These are phyloP conservation scores for Solanum chmielewskii DNA, from an alignment of 257 asterid genomes.

Conservation along the genomic window DNA sequence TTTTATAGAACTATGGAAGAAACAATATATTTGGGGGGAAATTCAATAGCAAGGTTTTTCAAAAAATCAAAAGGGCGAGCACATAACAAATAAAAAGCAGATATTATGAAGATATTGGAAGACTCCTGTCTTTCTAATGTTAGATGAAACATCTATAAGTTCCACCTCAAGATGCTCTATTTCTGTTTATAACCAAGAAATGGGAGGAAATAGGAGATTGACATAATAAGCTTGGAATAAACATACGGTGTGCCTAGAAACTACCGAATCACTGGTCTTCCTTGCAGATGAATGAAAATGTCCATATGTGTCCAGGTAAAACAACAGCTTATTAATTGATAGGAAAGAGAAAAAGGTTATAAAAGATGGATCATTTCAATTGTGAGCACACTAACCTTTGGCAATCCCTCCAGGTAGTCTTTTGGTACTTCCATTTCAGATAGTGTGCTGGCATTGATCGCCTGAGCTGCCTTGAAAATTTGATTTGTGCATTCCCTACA, in stretches of 20 bases:
- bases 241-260: background rate
- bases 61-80: background rate
- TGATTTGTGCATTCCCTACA: constrained; percentile 80
- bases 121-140: background rate
- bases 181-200: background rate
- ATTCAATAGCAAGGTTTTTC: background rate
- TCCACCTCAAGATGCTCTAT: background rate
- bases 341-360: background rate
- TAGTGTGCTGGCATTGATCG: constrained; percentile 59
- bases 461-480: constrained; percentile 71
- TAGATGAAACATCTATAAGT: background rate
- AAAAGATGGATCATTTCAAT: background rate
- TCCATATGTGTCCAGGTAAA: background rate
- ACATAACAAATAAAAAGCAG: background rate
- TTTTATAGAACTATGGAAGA: background rate
- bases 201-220: background rate
- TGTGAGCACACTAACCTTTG: constrained; percentile 44
- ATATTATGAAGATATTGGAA: background rate
- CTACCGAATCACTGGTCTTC: background rate
- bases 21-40: background rate
- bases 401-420: constrained; percentile 61
- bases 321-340: background rate
- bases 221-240: background rate
- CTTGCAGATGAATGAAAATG: background rate
- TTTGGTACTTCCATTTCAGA: constrained; percentile 77